phyloP scores from a whole-genome alignment of 2,329 filamentous ascomycete genomes.

The Sclerotinia trifoliorum region DNA sequence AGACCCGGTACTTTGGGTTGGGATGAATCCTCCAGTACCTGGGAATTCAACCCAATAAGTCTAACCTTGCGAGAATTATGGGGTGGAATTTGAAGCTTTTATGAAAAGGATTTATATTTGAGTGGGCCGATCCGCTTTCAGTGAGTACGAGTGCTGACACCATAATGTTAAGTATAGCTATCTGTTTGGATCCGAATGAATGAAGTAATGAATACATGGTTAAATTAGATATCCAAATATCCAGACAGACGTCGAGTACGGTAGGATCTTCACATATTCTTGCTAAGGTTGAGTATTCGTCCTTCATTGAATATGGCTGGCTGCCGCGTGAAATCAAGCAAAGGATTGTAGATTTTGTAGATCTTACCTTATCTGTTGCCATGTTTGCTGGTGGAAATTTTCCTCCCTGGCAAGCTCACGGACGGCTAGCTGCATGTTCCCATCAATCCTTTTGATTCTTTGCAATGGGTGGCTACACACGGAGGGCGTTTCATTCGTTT shows the following conservation, averaged over 20 bases:
- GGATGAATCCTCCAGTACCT: background rate
- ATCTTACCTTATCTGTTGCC: constrained; percentile 7
- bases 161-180: too few relatives aligned
- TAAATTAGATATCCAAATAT: too few relatives aligned
- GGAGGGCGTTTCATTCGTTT: constrained; percentile 3
- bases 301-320: background rate
- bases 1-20: constrained; percentile 11
- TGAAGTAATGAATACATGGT: background rate
- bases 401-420: background rate
- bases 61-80: constrained; percentile 13
- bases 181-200: too few relatives aligned
- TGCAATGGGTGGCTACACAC: background rate
- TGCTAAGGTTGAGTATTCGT: background rate
- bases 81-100: background rate
- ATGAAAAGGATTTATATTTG: background rate
- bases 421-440: constrained; percentile 12
- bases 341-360: too few relatives aligned
- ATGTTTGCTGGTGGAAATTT: background rate
- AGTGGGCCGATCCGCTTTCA: background rate
- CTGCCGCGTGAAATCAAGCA: background rate
- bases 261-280: background rate
- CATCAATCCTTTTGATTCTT: background rate
- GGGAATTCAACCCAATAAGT: background rate
- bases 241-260: too few relatives aligned
- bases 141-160: background rate